These are phyloP conservation scores for Acacia confusa DNA, from an alignment of 306 rosid species.

Conservation along the genomic window DNA sequence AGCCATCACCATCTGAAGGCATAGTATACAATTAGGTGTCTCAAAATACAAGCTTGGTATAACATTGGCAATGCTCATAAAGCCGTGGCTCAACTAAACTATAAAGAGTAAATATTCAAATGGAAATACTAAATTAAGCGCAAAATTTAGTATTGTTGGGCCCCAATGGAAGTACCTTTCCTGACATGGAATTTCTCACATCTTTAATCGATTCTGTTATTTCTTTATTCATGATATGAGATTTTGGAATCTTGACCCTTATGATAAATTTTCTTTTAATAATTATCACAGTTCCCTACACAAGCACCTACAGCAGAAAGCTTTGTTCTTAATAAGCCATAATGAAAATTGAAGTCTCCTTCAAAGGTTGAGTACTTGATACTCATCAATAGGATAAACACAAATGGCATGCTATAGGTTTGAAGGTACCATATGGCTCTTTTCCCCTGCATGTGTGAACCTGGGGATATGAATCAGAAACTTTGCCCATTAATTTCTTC, in stretches of 20 bases:
- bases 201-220: background rate
- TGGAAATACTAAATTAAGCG: too few relatives aligned
- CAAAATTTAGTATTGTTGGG: too few relatives aligned
- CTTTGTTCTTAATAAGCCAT: background rate
- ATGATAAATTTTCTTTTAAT: background rate
- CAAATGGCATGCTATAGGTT: background rate
- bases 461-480: background rate
- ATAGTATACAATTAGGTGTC: conserved; percentile 12
- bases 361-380: background rate
- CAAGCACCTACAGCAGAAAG: background rate
- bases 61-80: background rate
- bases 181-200: too few relatives aligned
- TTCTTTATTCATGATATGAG: background rate
- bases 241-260: background rate
- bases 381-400: background rate
- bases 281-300: background rate
- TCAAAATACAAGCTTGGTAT: conserved; percentile 7
- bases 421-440: background rate
- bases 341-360: background rate
- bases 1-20: conserved; percentile 47
- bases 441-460: background rate
- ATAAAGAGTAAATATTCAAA: too few relatives aligned
- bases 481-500: background rate
- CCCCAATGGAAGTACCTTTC: too few relatives aligned
- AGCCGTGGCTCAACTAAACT: background rate